phyloP scores from a whole-genome alignment of 495 filamentous ascomycete genomes.

The Penicillium subrubescens region DNA sequence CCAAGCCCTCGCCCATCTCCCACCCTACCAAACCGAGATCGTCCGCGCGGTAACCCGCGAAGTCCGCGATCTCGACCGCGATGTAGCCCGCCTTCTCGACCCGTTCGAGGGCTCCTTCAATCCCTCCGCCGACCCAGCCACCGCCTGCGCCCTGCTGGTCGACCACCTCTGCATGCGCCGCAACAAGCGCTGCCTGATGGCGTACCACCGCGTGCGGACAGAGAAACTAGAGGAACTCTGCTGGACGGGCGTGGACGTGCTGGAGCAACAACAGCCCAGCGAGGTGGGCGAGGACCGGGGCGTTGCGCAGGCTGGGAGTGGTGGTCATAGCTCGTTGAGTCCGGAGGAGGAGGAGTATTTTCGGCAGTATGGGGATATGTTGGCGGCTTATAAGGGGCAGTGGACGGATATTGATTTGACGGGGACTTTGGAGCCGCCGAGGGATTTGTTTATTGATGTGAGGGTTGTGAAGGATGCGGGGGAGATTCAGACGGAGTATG shows the following conservation, averaged over 20 bases:
- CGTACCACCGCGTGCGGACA: slow-evolving; percentile 87
- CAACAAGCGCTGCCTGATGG: slow-evolving; percentile 94
- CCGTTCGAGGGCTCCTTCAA: slow-evolving; percentile 85
- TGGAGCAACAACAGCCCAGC: slow-evolving; percentile 57
- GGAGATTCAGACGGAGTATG: slow-evolving; percentile 99
- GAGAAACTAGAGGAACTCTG: slow-evolving; percentile 94
- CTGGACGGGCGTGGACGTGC: slow-evolving; percentile 84
- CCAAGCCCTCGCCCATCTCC: slow-evolving; percentile 82
- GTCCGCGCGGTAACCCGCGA: slow-evolving; percentile 86
- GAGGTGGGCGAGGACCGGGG: slow-evolving; percentile 24
- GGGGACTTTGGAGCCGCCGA: slow-evolving; percentile 89
- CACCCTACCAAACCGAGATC: slow-evolving; percentile 90
- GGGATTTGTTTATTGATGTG: slow-evolving; percentile 97
- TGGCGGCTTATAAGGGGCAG: slow-evolving; percentile 95
- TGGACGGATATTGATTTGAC: slow-evolving; percentile 99
- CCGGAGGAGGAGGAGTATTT: slow-evolving; percentile 98
- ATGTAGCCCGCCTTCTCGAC: slow-evolving; percentile 77
- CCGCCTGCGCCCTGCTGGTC: slow-evolving; percentile 85
- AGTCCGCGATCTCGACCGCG: slow-evolving; percentile 91
- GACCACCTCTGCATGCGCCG: slow-evolving; percentile 93
- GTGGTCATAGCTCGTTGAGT: slow-evolving; percentile 76
- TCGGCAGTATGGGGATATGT: slow-evolving; percentile 83
- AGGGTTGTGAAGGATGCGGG: slow-evolving; percentile 95
- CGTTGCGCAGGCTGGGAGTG: slow-evolving; percentile 41
- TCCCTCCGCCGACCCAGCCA: slow-evolving; percentile 78